Base-by-base conservation (phyloP, 371 early-diverging fungal species). In the Fennellomyces sp. region DNA sequence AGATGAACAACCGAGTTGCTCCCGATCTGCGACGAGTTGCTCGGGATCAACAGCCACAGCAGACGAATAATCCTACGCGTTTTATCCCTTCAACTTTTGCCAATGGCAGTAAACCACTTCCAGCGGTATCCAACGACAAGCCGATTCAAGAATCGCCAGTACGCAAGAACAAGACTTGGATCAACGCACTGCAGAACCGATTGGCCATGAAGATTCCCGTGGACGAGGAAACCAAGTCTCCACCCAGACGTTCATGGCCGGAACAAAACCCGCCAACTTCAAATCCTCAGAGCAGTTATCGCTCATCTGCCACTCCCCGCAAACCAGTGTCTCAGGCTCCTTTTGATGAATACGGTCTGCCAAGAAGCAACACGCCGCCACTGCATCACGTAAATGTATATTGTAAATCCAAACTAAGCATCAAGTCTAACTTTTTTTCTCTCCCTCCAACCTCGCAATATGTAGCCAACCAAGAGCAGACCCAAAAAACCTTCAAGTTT, bases 401-500 rank as follows among this genome's bases (percentile, higher is more conserved):
- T 23, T 8, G 11, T 5, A 15, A 10, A 2, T 50, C 10, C n/a
- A 23, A 23, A 3, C 1, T 27, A 51, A 17, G 25, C n/a, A 41
- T 41, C 12, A 38, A 15, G 10, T 19, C 26, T 52, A 29, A 6
- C 0, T 52, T 12, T 31, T 12, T 52, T 10, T 6, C n/a, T n/a
- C n/a, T n/a, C n/a, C n/a, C n/a, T n/a, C n/a, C n/a, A n/a, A n/a
- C n/a, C n/a, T n/a, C n/a, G n/a, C n/a, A n/a, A 30, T 31, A 25
- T 39, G 3, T 35, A 61, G 61, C 61, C 61, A 10, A 61, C 61
- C 12, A 61, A 61, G 21, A 23, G 25, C 5, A 53, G 61, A 25
- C 61, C 61, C 10, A 61, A 50, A 28, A 61, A 54, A 35, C 61
- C 61, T 17, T 45, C 61, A n/a, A 61, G 61, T 35, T 28, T 61